phyloP scores from a whole-genome alignment of 768 basidiomycete genomes.

The Collybia sp. region DNA sequence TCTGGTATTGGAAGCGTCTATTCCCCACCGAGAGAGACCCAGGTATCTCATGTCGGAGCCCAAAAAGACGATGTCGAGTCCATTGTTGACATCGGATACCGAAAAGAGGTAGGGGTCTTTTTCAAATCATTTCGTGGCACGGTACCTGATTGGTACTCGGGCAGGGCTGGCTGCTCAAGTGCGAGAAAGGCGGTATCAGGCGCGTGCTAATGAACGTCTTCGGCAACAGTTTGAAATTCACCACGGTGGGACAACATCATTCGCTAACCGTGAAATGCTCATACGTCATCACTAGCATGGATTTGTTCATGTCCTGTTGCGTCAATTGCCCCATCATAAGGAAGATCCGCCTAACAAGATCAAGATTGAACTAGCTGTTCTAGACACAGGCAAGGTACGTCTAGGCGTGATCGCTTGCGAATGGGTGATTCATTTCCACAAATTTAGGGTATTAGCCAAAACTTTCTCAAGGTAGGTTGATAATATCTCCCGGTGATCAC shows the following conservation, averaged over 20 bases:
- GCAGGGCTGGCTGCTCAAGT: constrained; percentile 83
- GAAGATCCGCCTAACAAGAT: constrained; percentile 54
- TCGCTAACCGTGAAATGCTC: neutral
- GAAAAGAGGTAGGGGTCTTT: constrained; percentile 56
- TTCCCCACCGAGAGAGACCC: constrained; percentile 69
- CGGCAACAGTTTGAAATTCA: constrained; percentile 93
- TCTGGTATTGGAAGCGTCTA: constrained; percentile 92
- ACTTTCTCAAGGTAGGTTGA: constrained; percentile 73
- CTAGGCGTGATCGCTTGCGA: neutral
- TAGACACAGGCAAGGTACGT: constrained; percentile 83
- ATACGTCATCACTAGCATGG: constrained; percentile 50
- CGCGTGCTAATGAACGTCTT: constrained; percentile 93
- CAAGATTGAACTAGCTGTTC: constrained; percentile 78
- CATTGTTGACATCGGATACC: constrained; percentile 78
- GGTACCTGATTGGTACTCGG: neutral
- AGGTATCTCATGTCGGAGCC: constrained; percentile 34
- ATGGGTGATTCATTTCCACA: constrained; percentile 2
- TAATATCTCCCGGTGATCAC: constrained; percentile 2
- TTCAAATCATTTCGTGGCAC: neutral
- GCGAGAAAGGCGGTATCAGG: constrained; percentile 90
- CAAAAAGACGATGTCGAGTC: constrained; percentile 68
- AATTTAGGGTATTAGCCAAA: constrained; percentile 79
- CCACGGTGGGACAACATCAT: constrained; percentile 45
- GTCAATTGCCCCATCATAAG: constrained; percentile 58
- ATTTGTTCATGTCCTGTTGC: constrained; percentile 80